These are phyloP conservation scores for Komagataella populi DNA, from an alignment of 805 yeast genomes.

Conservation along the genomic window DNA sequence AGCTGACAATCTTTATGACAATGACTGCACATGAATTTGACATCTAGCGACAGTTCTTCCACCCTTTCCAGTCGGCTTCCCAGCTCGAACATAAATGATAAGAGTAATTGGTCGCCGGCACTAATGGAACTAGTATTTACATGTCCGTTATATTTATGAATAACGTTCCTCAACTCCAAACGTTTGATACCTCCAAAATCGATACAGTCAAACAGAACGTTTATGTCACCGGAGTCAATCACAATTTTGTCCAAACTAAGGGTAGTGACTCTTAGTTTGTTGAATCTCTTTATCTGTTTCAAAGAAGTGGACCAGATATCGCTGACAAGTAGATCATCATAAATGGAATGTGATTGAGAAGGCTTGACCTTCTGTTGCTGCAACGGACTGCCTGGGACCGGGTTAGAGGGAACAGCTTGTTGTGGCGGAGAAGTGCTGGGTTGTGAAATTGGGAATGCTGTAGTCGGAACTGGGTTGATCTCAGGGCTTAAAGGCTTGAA, in stretches of 20 bases:
- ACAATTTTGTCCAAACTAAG: slow-evolving; percentile 3
- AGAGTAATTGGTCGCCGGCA: background rate
- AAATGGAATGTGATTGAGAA: background rate
- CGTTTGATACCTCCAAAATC: background rate
- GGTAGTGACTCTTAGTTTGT: background rate
- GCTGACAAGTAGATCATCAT: background rate
- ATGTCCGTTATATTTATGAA: background rate
- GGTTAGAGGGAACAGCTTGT: background rate
- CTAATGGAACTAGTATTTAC: background rate
- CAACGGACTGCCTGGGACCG: background rate
- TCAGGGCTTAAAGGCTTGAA: background rate
- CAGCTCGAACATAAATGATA: background rate
- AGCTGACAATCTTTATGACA: slow-evolving; percentile 2
- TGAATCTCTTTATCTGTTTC: background rate
- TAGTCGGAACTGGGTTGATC: background rate
- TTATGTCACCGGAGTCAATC: slow-evolving; percentile 1
- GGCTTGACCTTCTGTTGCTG: background rate
- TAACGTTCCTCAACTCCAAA: slow-evolving; percentile 3
- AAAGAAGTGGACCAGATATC: slow-evolving; percentile 2
- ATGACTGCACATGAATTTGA: slow-evolving; percentile 1
- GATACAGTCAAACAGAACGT: background rate
- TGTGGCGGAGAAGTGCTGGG: background rate
- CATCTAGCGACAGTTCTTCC: slow-evolving; percentile 2
- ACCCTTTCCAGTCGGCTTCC: background rate
- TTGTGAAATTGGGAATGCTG: background rate